Evolutionary conservation across 306 rosid genomes (phyloP), one percentile per base, ranked within the genome.

Genomic region (Lathyrus tuberosus): DNA sequence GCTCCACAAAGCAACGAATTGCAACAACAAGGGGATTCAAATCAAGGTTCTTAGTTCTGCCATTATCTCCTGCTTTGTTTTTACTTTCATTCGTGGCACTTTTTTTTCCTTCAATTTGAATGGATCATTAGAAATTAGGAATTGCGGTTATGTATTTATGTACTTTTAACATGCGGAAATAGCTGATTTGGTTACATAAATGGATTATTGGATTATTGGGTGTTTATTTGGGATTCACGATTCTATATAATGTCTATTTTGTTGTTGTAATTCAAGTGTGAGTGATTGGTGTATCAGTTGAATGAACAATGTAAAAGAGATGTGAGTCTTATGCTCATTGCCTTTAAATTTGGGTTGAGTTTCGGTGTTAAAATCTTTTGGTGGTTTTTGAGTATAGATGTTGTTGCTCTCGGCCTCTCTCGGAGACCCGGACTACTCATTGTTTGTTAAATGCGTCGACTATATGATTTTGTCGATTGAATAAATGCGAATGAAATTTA

Each of bases 21-120:
- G 18, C 26, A 26, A 41, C 26, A 26, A 41, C 61, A 54, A 22
- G 4, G 4, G n/a, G 42, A 41, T 76, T 31, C 69, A 7, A 51
- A 76, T 43, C 70, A 26, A 68, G 78, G 75, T 72, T 72, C 73
- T 72, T 15, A 30, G 24, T 54, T 5, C 12, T 10, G 26, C 65
- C 48, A 13, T 42, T 60, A 1, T 3, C 14, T 2, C 10, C 6
- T 20, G 8, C 9, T 38, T 20, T 2, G 15, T 31, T 31, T 31
- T 31, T 0, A 31, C 35, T 31, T 31, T 0, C 16, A 41, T 67
- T 35, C 52, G 30, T 57, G 5, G 17, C 22, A 18, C 31, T 22
- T 43, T 18, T 66, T 3, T 35, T 1, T 43, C 22, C 72, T 63
- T 58, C 47, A 56, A 26, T 65, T 78, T 13, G 3, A 5, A 15